Base-by-base conservation (phyloP, 192 early-diverging fungal genomes). In the Chytriomyces sp. region DNA sequence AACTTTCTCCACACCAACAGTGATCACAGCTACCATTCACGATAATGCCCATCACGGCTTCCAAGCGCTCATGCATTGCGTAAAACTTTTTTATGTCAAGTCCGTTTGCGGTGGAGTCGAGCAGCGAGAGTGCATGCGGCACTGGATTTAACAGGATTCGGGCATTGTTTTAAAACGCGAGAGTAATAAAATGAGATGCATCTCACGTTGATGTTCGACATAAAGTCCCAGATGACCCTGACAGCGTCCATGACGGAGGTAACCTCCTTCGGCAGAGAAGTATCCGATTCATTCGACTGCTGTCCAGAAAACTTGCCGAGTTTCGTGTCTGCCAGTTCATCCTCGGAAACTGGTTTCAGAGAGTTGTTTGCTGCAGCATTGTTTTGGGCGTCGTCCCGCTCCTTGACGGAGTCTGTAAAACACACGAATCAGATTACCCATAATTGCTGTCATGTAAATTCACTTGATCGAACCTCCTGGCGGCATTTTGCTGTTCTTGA, bases 371-470 rank as follows among this genome's bases (percentile, higher is more conserved):
- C 35, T 35, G 35, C 35, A 35, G 35, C 35, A 4, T 35, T 35
- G 35, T 35, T 35, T 35, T 35, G 35, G 35, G 35, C 35, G 35
- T 35, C 35, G 13, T 57, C 53, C 13, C 53, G 53, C 53, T 57
- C 53, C 53, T 57, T 57, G 53, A 57, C 53, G 5, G 20, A n/a
- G 20, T 57, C 53, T n/a, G 53, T n/a, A n/a, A n/a, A n/a, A n/a
- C n/a, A n/a, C 97, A n/a, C 5, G 96, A 96, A 85, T 82, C 91
- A 0, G 98, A 98, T 78, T 98, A 98, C 79, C 97, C 2, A 73
- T 98, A 65, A 94, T 96, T 82, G 94, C 95, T 0, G 93, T 97
- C 9, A 96, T 98, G 96, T 93, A 97, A 79, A 98, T 98, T 68
- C 97, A 98, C 81, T 79, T 98, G 59, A 92, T 93, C 13, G 95